Conservation (phyloP, 345 rosid species). For the Triadica sebifera region DNA sequence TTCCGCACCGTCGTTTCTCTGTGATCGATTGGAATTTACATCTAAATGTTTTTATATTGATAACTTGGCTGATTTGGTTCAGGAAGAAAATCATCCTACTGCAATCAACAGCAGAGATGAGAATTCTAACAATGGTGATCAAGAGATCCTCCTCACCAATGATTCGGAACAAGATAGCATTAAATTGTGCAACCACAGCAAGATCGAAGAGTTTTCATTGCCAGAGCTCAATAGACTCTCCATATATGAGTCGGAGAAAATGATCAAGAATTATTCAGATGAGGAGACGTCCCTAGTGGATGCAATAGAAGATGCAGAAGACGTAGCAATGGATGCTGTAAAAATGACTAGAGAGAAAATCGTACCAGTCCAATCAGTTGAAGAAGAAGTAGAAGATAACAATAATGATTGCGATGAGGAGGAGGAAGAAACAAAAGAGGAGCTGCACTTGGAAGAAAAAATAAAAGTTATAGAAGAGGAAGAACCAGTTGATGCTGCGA, state of each 20-base stretch:
- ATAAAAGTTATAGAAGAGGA: neutral
- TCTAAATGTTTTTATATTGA: neutral
- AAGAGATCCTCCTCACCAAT: conserved; percentile 22
- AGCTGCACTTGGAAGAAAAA: neutral
- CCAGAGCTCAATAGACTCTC: neutral
- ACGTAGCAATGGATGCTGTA: conserved; percentile 2
- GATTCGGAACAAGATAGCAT: conserved; percentile 18
- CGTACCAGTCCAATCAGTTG: conserved; percentile 1
- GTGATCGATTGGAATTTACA: neutral
- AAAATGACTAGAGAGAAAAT: neutral
- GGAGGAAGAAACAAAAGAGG: neutral
- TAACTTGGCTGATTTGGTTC: conserved; percentile 18
- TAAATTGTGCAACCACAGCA: conserved; percentile 1
- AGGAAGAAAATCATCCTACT: conserved; percentile 30
- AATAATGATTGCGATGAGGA: too few species aligned
- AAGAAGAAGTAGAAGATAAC: conserved; percentile 1
- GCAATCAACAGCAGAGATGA: conserved; percentile 12
- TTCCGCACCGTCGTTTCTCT: too few species aligned
- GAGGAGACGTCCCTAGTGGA: neutral
- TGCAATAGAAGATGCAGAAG: neutral
- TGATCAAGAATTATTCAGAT: conserved; percentile 4
- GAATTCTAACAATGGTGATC: conserved; percentile 1
- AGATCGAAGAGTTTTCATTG: conserved; percentile 16
- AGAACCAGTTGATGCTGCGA: neutral
- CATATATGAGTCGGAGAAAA: too few species aligned